phyloP scores from a whole-genome alignment of 2,329 filamentous ascomycete genomes.

The Claviceps spartinae region DNA sequence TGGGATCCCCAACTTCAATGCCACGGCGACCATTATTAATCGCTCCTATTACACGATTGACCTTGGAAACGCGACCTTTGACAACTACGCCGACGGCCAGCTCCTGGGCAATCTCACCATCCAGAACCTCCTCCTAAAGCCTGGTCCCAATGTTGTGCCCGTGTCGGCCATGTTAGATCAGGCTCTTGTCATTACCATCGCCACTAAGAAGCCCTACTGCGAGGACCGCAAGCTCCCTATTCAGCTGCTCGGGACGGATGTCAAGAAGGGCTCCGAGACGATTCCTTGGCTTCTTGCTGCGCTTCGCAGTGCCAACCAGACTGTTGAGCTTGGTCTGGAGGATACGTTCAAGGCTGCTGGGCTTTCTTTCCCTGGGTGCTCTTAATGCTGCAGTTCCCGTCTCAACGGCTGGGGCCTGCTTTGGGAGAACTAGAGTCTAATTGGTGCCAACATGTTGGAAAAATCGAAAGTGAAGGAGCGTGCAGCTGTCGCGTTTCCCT shows the following conservation, averaged over 20 bases:
- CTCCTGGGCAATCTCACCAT: conserved; percentile 43
- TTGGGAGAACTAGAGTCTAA: no score
- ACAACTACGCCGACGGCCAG: conserved; percentile 38
- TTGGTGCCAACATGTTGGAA: no score
- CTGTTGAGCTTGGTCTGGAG: conserved; percentile 37
- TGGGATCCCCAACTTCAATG: conserved; percentile 42
- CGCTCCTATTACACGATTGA: conserved; percentile 49
- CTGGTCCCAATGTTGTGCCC: conserved; percentile 42
- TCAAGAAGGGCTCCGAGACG: conserved; percentile 35
- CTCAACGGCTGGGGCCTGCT: no score
- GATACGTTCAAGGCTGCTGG: conserved; percentile 22
- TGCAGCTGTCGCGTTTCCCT: background rate
- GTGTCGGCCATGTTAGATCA: conserved; percentile 43
- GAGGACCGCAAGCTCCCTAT: conserved; percentile 40
- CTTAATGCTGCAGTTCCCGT: background rate
- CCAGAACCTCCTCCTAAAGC: conserved; percentile 42
- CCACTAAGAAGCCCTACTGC: conserved; percentile 34
- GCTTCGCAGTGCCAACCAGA: conserved; percentile 36
- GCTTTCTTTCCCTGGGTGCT: conserved; percentile 4
- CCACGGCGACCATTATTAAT: conserved; percentile 48
- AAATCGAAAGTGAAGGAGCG: no score
- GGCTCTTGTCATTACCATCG: conserved; percentile 26
- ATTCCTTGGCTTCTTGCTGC: conserved; percentile 44
- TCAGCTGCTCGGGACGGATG: conserved; percentile 37
- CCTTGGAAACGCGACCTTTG: conserved; percentile 51